Base-by-base conservation (phyloP, 2,329 filamentous ascomycete species). In the Exophiala spinifera region DNA sequence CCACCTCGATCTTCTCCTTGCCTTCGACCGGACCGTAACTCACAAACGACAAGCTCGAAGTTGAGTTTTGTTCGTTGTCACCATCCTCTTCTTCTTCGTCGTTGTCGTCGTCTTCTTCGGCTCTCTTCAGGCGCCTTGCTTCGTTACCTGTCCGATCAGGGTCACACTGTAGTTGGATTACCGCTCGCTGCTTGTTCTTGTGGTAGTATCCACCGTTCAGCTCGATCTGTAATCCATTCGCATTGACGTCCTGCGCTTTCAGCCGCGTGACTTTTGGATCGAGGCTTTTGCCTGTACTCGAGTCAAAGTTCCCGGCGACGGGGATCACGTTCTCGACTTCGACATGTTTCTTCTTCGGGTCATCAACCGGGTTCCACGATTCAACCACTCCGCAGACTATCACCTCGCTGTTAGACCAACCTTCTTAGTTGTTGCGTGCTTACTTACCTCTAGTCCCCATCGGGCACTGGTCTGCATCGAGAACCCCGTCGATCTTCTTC, bases 111-210 rank as follows among this genome's bases (percentile, higher is more conserved):
- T 65, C 65, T 62, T 60, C 10, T 62, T 61, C 54, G 66, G 65
- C 21, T 63, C 58, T 61, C 28, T 57, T 60, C 19, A 65, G 61
- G 17, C 66, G 61, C 51, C 58, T 56, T 46, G 63, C 51, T 34
- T 61, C 91, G 5, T 86, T 79, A 1, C 91, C 91, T 7, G 84
- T 85, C 62, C 81, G 79, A 1, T 86, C 78, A 25, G 73, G 76
- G 66, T 95, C 87, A 72, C 94, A 99, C 17, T 91, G 69, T 63
- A 97, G 91, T 65, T 95, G 88, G 50, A 97, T 82, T 8, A 95
- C 80, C 3, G 91, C 89, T 65, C 83, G 85, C 70, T 95, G 88
- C 56, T 82, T 75, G 23, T 73, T 73, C 51, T 67, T 54, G 65
- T 74, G 68, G 47, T 79, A 78, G 44, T 75, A 70, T 11, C 79